Base-by-base conservation (phyloP, 2,329 filamentous ascomycete species). In the Botryotinia calthae region DNA sequence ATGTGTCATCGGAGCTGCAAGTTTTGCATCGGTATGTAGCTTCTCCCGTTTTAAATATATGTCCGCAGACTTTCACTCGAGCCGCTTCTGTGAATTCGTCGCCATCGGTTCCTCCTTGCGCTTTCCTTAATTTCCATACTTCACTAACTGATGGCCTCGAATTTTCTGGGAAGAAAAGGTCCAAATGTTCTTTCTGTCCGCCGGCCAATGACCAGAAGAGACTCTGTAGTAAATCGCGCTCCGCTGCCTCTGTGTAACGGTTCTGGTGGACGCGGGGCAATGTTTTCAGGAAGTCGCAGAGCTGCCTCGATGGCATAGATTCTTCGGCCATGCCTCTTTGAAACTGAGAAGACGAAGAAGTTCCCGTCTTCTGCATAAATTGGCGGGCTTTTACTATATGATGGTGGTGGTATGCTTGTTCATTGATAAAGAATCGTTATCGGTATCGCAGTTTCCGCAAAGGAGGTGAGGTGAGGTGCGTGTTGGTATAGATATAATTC, bases 1-100 rank as follows among this genome's bases (percentile, higher is more conserved):
- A 98, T 0, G 96, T 98, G 76, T 98, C 95, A 82, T 99, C 97
- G 62, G 92, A 90, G 65, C 94, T 94, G 82, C 96, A 99, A 16
- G 95, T 98, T 78, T 94, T 92, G 86, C 96, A 99, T 78, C 92
- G 88, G 82, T 98, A 99, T 73, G 94, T 95, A 72, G 94, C 95
- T 84, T 99, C 96, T 68, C 95, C 96, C 22, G 89, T 87, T 83
- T 95, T 95, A 87, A 99, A 97, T 75, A 99, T 98, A 84, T 99
- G 97, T 6, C 96, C 97, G 81, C 96, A 99, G 64, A 94, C 91
- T 82, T 97, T 97, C 72, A 97, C 96, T 77, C 94, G 90, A 22
- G 96, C 96, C 10, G 93, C 92, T 77, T 95, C 92, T 31, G 94
- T 96, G 81, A 98, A 99, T 82, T 99, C 97, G 46, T 95, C 94